Percentiles rank a stretch among this genome's conserved stretches.
Evolutionary conservation across 1,284 basidiomycete genomes (phyloP).

Genomic region (Moesziomyces antarcticus): DNA sequence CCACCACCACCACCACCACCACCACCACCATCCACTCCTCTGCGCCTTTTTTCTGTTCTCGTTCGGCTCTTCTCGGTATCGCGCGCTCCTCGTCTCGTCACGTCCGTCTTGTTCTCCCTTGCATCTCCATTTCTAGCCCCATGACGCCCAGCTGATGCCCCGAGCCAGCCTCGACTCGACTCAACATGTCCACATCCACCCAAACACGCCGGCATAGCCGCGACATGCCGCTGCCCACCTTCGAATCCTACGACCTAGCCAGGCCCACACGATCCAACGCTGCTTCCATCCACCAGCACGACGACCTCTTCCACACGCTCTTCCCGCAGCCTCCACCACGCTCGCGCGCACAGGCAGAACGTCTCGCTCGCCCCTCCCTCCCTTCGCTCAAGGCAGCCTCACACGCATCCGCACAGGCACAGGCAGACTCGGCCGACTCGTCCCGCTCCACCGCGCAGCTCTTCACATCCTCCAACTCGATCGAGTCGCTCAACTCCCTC

Average conservation of each 20-base stretch:
- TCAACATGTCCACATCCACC: conserved; percentile 21
- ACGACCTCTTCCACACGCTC: conserved; percentile 36
- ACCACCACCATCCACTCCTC: no score
- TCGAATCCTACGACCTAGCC: conserved; percentile 28
- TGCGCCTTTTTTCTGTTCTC: no score
- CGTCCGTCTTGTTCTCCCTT: no score
- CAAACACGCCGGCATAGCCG: conserved; percentile 18
- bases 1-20: no score
- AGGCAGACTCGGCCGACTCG: conserved; percentile 31
- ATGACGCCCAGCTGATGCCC: no score
- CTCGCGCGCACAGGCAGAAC: conserved; percentile 28
- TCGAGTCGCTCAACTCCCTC: conserved; percentile 37
- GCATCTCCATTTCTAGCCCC: no score
- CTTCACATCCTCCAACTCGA: conserved; percentile 27
- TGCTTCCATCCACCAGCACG: conserved; percentile 6
- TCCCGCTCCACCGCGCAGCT: conserved; percentile 24
- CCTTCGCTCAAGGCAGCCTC: conserved; percentile 23
- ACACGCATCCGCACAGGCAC: not conserved
- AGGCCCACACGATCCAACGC: conserved; percentile 6
- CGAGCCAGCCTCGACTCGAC: no score
- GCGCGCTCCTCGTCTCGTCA: no score
- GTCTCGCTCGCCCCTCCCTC: conserved; percentile 34
- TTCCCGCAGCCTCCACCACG: conserved; percentile 45
- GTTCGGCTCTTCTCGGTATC: no score
- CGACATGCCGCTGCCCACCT: conserved; percentile 7